Evolutionary conservation across 805 yeast species (phyloP).

Genomic region (Ogataea allantospora): DNA sequence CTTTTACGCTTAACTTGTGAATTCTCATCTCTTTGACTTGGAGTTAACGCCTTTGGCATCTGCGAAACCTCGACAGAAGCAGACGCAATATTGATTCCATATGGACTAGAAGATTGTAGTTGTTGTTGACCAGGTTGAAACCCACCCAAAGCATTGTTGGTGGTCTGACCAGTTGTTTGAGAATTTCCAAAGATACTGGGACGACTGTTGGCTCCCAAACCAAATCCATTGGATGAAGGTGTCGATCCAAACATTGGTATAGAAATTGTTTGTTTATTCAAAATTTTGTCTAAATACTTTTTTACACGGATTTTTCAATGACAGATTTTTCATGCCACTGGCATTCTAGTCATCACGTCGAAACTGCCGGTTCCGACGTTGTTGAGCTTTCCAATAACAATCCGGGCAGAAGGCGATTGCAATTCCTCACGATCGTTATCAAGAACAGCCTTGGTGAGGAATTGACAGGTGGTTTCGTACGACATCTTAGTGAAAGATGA

Average conservation of each 20-base stretch:
- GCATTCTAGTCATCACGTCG: conserved; percentile 64
- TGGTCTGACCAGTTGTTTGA: conserved; percentile 23
- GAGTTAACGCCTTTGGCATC: conserved; percentile 34
- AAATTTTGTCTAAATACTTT: conserved; percentile 9
- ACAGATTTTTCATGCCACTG: conserved; percentile 21
- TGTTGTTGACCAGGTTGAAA: conserved; percentile 7
- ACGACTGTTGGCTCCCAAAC: too few relatives aligned
- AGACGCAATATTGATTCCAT: conserved; percentile 24
- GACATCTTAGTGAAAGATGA: conserved; percentile 99
- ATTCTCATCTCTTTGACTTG: conserved; percentile 11
- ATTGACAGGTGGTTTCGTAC: conserved; percentile 96
- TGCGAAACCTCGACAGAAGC: conserved; percentile 15
- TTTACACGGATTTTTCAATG: conserved; percentile 7
- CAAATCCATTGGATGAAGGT: conserved; percentile 20
- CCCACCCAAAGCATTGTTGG: conserved; percentile 15
- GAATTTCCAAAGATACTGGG: conserved; percentile 28
- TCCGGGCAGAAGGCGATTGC: conserved; percentile 88
- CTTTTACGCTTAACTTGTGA: conserved; percentile 26
- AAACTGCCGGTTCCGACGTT: conserved; percentile 96
- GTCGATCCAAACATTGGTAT: conserved; percentile 27
- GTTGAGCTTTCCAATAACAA: conserved; percentile 87
- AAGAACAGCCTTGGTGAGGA: conserved; percentile 92
- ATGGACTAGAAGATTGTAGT: conserved; percentile 25
- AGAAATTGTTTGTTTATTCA: conserved; percentile 5
- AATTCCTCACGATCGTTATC: conserved; percentile 87